These are phyloP conservation scores for Metarhizium rileyi DNA, from an alignment of 2,329 filamentous ascomycete species.

Conservation along the genomic window DNA sequence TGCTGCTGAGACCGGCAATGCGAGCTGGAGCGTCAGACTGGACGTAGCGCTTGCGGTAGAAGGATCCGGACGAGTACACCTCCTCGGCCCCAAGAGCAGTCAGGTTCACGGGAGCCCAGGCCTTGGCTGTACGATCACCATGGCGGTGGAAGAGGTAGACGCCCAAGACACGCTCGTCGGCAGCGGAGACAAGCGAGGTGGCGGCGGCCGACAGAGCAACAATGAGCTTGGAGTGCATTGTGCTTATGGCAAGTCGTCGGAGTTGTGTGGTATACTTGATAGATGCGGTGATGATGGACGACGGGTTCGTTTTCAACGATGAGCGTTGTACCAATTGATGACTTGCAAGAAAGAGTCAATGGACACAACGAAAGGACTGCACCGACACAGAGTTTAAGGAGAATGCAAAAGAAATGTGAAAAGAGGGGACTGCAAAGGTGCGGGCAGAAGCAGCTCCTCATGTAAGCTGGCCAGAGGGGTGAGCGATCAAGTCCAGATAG, in stretches of 20 bases:
- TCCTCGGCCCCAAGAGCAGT: slow-evolving; percentile 73
- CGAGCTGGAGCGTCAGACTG: slow-evolving; percentile 42
- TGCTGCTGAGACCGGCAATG: slow-evolving; percentile 56
- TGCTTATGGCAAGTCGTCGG: neutral
- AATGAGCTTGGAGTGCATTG: slow-evolving; percentile 31
- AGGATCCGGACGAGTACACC: slow-evolving; percentile 61
- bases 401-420: neutral
- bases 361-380: neutral
- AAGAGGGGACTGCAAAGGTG: neutral
- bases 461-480: neutral
- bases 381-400: neutral
- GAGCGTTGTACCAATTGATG: neutral
- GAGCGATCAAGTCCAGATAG: neutral
- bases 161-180: slow-evolving; percentile 63
- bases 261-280: too few species aligned
- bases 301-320: too few species aligned
- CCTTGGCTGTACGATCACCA: slow-evolving; percentile 78
- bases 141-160: slow-evolving; percentile 85
- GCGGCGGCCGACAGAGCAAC: slow-evolving; percentile 15
- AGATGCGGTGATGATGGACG: too few species aligned
- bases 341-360: neutral
- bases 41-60: slow-evolving; percentile 72
- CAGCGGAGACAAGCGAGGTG: slow-evolving; percentile 15
- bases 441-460: neutral
- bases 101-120: slow-evolving; percentile 58